Evolutionary conservation across 2,329 filamentous ascomycete genomes (phyloP), one percentile per base, ranked within the genome.

Genomic region (Aureobasidium lini): DNA sequence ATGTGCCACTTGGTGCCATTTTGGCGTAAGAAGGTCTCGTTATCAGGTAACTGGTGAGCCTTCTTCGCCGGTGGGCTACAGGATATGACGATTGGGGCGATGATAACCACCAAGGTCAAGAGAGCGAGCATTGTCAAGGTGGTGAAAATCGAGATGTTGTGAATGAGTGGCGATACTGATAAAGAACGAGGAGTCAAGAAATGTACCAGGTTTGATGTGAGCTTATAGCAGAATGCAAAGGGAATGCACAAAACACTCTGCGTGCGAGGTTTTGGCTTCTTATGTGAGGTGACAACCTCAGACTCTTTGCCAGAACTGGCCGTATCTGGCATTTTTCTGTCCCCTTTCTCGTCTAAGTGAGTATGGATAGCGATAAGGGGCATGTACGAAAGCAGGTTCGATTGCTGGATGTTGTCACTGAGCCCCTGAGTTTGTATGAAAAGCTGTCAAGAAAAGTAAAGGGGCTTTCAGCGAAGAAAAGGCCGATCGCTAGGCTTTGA

Each of bases 1-100:
- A 58, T 40, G 4, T 28, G 28, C 59, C 50, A 60, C 16, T 44
- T 43, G n/a, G 49, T 57, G 2, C 59, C 50, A 32, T 60, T 60
- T 29, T 50, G 47, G 9, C 32, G 47, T 2, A 13, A 1, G 11
- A 36, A 50, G 6, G 47, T 50, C 6, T 36, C 16, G 32, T 3
- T n/a, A 15, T 50, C 47, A 3, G 47, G 47, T 15, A 50, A 9
- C 7, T 23, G 4, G 4, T 6, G 6, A 1, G 43, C 28, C 28
- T n/a, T 47, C 8, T 9, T 47, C 13, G 13, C 3, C 3, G 23
- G 2, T 32, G 28, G 23, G 8, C 15, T 2, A 8, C 28, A 32
- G 11, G 43, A 13, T 13, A 47, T 31, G 28, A 47, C 43, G 7
- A 32, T 32, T 32, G 43, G 43, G 11, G 16, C 15, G 28, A 47